phyloP scores from a whole-genome alignment of 441 rosid genomes.

The Erodium texanum region DNA sequence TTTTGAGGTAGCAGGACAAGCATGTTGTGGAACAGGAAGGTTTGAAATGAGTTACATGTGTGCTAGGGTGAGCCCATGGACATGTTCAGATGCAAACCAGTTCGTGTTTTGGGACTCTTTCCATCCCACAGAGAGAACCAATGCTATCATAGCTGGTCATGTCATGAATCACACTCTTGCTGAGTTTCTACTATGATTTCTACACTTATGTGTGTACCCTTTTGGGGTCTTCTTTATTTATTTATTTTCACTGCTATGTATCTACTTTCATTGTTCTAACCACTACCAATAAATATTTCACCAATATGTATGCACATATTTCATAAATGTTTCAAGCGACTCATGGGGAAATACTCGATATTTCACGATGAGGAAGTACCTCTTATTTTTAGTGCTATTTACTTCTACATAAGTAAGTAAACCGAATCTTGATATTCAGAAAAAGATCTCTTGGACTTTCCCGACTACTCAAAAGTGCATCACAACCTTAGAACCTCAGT shows the following conservation, averaged over 20 bases:
- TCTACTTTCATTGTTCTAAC: not conserved
- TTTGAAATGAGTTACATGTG: constrained; percentile 42
- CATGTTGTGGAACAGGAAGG: constrained; percentile 56
- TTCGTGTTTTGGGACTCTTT: constrained; percentile 58
- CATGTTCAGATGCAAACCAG: constrained; percentile 40
- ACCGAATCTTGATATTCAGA: too few relatives aligned
- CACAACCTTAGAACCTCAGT: too few relatives aligned
- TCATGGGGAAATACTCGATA: too few relatives aligned
- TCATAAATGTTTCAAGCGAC: not conserved
- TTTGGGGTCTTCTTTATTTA: not conserved
- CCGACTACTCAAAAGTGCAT: too few relatives aligned
- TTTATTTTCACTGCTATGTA: not conserved
- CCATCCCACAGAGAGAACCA: constrained; percentile 55
- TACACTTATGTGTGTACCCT: not conserved
- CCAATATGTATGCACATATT: not conserved
- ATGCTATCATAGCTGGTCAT: constrained; percentile 30
- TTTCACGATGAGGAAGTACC: too few relatives aligned
- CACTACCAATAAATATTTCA: not conserved
- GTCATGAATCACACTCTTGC: constrained; percentile 27
- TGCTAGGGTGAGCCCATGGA: constrained; percentile 9
- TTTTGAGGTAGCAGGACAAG: constrained; percentile 25
- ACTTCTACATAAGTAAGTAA: too few relatives aligned
- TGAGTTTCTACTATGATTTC: constrained; percentile 19
- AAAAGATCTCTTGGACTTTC: too few relatives aligned
- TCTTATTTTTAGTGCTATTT: too few relatives aligned